Evolutionary conservation across 2,329 filamentous ascomycete species (phyloP), one percentile per base, ranked within the genome.

Genomic region (Hymenoscyphus infarciens): DNA sequence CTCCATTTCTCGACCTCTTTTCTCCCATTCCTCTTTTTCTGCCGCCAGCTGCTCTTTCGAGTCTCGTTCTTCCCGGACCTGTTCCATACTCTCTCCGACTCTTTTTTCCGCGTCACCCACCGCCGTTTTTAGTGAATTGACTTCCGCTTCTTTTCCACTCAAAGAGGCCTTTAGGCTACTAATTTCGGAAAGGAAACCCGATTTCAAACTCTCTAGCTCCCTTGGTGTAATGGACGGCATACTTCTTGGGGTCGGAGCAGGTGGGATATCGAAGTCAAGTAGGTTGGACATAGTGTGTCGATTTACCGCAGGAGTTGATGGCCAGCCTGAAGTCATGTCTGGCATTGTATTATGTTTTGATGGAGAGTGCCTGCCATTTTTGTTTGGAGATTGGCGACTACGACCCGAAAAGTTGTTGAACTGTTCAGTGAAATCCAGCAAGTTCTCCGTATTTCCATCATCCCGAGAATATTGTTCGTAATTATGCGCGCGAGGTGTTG

Each of bases 121-220:
- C 0, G 95, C 92, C 53, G 89, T 87, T 75, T 97, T 97, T 63
- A 98, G 83, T 38, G 90, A 94, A 58, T 87, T 82, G 39, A 95
- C 91, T 75, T 98, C 93, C 5, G 94, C 94, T 74, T 98, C 94
- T 72, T 95, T 96, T 57, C 95, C 95, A 70, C 88, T 93, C 10
- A 99, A 81, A 10, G 91, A 94, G 2, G 95, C 95, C 73, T 91
- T 95, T 19, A 99, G 84, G n/a, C 90, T 92, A 66, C 92, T 96
- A 64, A 99, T 96, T 74, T 98, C 91, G 0, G 93, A 96, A 59
- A 96, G 82, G 71, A 96, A 96, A 27, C 84, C 85, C 0, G 93
- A 97, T 75, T 98, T 98, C 64, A 98, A 82, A 15, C 90, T 91
- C 74, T 99, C 95, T 2, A 98, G 81, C 77, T 99, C 95, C 38